Base-by-base conservation (phyloP, 371 early-diverging fungal genomes). In the Mucor lusitanicus region DNA sequence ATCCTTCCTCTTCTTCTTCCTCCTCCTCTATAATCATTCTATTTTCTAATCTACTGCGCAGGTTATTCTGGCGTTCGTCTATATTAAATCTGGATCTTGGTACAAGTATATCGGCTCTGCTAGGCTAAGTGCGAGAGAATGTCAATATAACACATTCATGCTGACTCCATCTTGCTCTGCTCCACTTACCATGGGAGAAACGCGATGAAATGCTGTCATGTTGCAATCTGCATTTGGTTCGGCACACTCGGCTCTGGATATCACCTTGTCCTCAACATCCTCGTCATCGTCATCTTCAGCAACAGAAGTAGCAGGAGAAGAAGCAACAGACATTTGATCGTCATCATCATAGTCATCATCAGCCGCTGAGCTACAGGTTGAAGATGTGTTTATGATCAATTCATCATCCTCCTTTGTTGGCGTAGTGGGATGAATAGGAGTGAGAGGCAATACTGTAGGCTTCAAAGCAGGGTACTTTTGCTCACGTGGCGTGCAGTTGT, bases 271-370 rank as follows among this genome's bases (percentile, higher is more conserved):
- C 6, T 50, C 33, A 4, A 6, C 33, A 6, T 33, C 57, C 0
- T 50, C 62, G 17, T 32, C 48, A 12, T 40, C n/a, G 0, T 66
- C 59, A 5, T 44, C 53, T 35, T 58, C 58, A 15, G 30, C 59
- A 7, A 70, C 44, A 32, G 71, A 70, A n/a, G 71, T 65, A 15
- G 62, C 67, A 50, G 71, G 67, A 6, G 71, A 70, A 48, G 71
- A 68, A 19, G 9, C 25, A 12, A 30, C 17, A 21, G 64, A 66
- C 17, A 25, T 39, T 17, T 17, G 40, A 15, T 48, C 32, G 23
- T 66, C 63, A 53, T 70, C 63, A 21, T 66, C 53, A 11, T 53
- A 37, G n/a, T 64, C 60, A 17, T 65, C 55, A 1, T 48, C 65
- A 21, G 56, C 53, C n/a, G 65, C 35, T 13, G 57, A 61, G 39